Conservation (phyloP, 2,329 filamentous ascomycete species). For the Penicillium sp. region DNA sequence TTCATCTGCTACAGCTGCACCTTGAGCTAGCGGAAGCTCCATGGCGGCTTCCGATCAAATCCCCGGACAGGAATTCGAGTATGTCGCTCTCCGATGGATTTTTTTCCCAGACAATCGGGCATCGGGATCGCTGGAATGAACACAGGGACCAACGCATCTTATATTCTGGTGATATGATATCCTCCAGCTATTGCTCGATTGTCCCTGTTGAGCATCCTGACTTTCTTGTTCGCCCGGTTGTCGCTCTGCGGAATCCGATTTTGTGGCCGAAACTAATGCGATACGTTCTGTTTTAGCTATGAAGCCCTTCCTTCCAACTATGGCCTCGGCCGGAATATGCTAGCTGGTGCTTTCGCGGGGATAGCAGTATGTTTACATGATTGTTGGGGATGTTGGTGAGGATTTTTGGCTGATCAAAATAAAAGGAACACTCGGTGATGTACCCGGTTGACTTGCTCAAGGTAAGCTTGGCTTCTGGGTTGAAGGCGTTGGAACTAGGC, state of each 20-base stretch:
- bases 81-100: conserved; percentile 26
- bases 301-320: conserved; percentile 93
- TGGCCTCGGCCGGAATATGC: conserved; percentile 90
- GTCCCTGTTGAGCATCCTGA: not conserved
- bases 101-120: conserved; percentile 6
- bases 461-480: conserved; percentile 53
- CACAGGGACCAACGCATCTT: not conserved
- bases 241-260: not conserved
- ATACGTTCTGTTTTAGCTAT: conserved; percentile 58
- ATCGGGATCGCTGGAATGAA: not conserved
- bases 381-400: not conserved
- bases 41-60: conserved; percentile 45
- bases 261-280: conserved; percentile 23
- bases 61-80: conserved; percentile 48
- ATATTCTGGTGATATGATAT: not conserved
- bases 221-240: not conserved
- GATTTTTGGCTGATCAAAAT: conserved; percentile 17
- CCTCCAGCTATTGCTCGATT: not conserved
- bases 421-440: conserved; percentile 96
- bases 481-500: not conserved
- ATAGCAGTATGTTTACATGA: conserved; percentile 68
- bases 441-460: conserved; percentile 98
- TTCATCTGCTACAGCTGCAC: conserved; percentile 33
- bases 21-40: conserved; percentile 35
- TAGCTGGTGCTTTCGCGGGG: conserved; percentile 92